phyloP scores from a whole-genome alignment of 2,329 filamentous ascomycete species.

The Fusarium marasasianum region DNA sequence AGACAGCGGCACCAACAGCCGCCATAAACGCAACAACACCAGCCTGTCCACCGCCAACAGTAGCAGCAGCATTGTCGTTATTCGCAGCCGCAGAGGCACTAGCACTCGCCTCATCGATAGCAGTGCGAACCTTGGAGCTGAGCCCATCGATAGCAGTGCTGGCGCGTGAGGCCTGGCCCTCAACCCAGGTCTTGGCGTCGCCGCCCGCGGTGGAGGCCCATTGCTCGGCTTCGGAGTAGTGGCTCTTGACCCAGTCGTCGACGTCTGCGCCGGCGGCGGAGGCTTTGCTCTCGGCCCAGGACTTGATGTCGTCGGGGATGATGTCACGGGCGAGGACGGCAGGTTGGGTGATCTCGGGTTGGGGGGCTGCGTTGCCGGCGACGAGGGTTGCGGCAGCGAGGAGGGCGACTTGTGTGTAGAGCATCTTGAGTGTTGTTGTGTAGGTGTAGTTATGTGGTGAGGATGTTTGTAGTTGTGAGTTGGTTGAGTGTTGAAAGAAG shows the following conservation, averaged over 20 bases:
- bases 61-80: slow-evolving; percentile 30
- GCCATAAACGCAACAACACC: slow-evolving; percentile 30
- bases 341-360: slow-evolving; percentile 18
- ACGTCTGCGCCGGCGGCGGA: slow-evolving; percentile 3
- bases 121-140: slow-evolving; percentile 19
- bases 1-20: slow-evolving; percentile 39
- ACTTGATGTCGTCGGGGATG: slow-evolving; percentile 25
- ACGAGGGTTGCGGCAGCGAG: slow-evolving; percentile 35
- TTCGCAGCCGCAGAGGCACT: slow-evolving; percentile 8
- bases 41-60: slow-evolving; percentile 5
- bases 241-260: slow-evolving; percentile 18
- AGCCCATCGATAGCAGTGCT: slow-evolving; percentile 17
- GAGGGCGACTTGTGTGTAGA: slow-evolving; percentile 37
- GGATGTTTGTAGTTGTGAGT: too few species aligned
- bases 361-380: slow-evolving; percentile 19
- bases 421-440: slow-evolving; percentile 28
- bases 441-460: neutral
- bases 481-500: neutral
- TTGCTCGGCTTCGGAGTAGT: slow-evolving; percentile 10
- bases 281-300: slow-evolving; percentile 21
- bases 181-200: slow-evolving; percentile 9
- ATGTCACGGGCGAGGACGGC: slow-evolving; percentile 30
- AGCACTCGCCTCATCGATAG: slow-evolving; percentile 16
- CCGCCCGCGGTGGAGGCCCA: slow-evolving; percentile 15
- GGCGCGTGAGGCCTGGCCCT: neutral